Evolutionary conservation across 768 basidiomycete species (phyloP).

Genomic region (Agaricus bisporus): DNA sequence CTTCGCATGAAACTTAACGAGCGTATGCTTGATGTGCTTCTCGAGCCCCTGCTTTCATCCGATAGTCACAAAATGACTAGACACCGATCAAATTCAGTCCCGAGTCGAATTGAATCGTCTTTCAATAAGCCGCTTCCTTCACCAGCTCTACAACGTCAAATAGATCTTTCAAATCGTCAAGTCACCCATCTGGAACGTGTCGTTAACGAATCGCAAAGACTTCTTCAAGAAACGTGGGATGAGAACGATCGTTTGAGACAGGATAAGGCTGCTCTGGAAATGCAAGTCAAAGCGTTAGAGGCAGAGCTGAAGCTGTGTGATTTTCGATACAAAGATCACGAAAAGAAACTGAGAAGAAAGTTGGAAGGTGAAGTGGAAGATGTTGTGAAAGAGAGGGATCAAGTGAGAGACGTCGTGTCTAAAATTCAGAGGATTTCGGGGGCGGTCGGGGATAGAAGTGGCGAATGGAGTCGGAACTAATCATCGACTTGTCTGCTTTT

Average conservation of each 20-base stretch:
- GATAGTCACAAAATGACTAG: neutral
- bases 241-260: neutral
- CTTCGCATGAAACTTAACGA: constrained; percentile 6
- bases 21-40: neutral
- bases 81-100: constrained; percentile 1
- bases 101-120: neutral
- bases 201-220: neutral
- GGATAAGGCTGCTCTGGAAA: neutral
- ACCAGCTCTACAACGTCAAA: neutral
- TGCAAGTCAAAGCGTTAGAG: neutral
- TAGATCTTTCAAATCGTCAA: neutral
- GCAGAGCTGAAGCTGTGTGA: neutral
- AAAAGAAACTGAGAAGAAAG: neutral
- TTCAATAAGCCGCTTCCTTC: neutral
- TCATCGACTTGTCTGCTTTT: neutral
- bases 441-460: neutral
- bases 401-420: neutral
- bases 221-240: neutral
- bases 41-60: neutral
- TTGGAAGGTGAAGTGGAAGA: neutral
- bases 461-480: neutral
- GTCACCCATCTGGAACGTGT: neutral
- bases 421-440: constrained; percentile 2
- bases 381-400: neutral
- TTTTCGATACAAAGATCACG: neutral